Percentiles rank a stretch among this genome's conserved stretches.
Conservation (phyloP, 2,329 filamentous ascomycete species). For the Aspergillus niger region DNA sequence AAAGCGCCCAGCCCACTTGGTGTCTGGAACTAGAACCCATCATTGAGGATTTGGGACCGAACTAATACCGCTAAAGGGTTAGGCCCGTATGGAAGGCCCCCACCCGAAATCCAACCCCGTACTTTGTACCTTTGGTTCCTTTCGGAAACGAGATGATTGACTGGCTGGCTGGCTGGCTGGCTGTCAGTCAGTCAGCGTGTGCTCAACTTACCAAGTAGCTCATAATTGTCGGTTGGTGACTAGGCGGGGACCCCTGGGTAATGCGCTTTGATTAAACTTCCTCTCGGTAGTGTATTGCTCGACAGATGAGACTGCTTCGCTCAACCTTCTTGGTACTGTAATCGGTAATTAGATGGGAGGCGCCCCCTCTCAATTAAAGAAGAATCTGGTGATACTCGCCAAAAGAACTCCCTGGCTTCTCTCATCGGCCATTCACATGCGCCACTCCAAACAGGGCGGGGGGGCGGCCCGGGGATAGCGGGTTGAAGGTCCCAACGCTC, state of each 20-base stretch:
- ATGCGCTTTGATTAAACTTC: too few species aligned
- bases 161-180: not conserved
- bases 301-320: too few species aligned
- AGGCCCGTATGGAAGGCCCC: not conserved
- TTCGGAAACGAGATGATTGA: not conserved
- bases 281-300: too few species aligned
- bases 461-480: conserved; percentile 21
- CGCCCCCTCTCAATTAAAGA: too few species aligned
- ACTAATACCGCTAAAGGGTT: not conserved
- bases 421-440: not conserved
- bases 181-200: too few species aligned
- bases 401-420: conserved; percentile 5
- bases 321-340: too few species aligned
- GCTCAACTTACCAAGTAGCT: not conserved
- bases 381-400: not conserved
- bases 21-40: not conserved
- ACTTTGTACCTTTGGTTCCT: not conserved
- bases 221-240: too few species aligned
- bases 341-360: too few species aligned
- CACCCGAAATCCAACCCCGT: not conserved
- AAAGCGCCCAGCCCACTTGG: not conserved
- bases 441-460: conserved; percentile 7
- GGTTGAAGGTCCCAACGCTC: conserved; percentile 24
- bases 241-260: too few species aligned
- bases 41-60: conserved; percentile 2